Evolutionary conservation across 2,329 filamentous ascomycete species (phyloP).

Genomic region (Aspergillus costaricaensis): DNA sequence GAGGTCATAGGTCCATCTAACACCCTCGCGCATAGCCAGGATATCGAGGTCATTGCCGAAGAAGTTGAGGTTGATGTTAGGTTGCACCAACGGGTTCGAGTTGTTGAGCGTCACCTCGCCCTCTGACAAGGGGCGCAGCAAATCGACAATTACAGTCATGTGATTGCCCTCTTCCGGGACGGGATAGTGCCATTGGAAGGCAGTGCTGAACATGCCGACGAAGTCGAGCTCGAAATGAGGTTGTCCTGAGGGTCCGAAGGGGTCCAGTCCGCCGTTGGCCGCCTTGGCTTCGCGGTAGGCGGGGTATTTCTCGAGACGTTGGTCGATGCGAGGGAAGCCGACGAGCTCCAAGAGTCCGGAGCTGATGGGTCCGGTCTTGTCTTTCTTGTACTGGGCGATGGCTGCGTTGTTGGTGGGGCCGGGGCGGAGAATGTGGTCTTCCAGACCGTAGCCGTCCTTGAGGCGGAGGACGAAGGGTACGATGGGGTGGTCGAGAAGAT

Average conservation of each 20-base stretch:
- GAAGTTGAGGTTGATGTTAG: conserved; percentile 49
- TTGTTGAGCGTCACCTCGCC: conserved; percentile 44
- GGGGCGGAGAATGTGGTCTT: conserved; percentile 43
- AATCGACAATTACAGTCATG: conserved; percentile 59
- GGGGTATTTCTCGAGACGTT: conserved; percentile 37
- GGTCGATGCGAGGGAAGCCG: conserved; percentile 46
- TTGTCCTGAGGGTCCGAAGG: conserved; percentile 59
- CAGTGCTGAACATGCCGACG: conserved; percentile 58
- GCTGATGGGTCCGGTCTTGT: conserved; percentile 44
- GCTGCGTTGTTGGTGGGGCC: conserved; percentile 36
- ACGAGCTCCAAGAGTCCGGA: conserved; percentile 55
- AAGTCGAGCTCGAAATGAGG: conserved; percentile 66
- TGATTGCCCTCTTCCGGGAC: conserved; percentile 50
- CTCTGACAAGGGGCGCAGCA: conserved; percentile 52
- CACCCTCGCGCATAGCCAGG: conserved; percentile 60
- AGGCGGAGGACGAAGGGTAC: conserved; percentile 45
- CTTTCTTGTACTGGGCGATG: conserved; percentile 39
- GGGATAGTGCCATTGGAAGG: conserved; percentile 54
- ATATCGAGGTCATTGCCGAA: conserved; percentile 55
- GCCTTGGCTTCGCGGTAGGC: conserved; percentile 51
- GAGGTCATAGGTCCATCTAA: conserved; percentile 58
- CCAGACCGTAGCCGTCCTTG: conserved; percentile 46
- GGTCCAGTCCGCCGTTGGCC: conserved; percentile 49
- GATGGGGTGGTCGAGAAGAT: conserved; percentile 43
- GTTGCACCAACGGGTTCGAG: conserved; percentile 39